Conservation (phyloP, 2,329 filamentous ascomycete species). For the Curvularia lunata region DNA sequence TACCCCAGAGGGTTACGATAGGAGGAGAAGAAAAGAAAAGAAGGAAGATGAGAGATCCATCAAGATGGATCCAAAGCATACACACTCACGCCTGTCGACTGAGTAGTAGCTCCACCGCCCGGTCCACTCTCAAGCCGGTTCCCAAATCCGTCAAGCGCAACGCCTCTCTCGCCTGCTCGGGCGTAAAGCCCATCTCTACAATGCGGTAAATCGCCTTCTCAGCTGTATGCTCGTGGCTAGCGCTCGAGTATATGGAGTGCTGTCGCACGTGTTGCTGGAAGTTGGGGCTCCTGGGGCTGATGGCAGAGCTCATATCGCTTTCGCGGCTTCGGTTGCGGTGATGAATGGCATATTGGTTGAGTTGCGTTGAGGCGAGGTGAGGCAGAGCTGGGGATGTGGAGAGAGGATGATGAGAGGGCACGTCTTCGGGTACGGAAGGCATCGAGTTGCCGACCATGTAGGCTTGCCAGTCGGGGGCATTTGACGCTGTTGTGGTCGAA, state of each 20-base stretch:
- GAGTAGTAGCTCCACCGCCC: conserved; percentile 63
- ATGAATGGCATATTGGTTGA: not conserved
- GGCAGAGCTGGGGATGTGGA: too few relatives aligned
- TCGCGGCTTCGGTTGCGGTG: conserved; percentile 3
- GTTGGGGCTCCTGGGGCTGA: conserved; percentile 19
- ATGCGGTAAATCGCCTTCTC: conserved; percentile 64
- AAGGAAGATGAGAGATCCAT: too few relatives aligned
- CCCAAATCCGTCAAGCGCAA: conserved; percentile 66
- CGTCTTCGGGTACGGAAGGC: conserved; percentile 43
- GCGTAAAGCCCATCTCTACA: conserved; percentile 65
- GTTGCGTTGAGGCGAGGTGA: too few relatives aligned
- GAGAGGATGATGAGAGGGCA: conserved; percentile 22
- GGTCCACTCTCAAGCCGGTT: conserved; percentile 63
- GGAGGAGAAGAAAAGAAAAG: not conserved
- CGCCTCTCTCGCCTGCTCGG: conserved; percentile 62
- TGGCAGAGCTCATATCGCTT: conserved; percentile 9
- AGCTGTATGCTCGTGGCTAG: conserved; percentile 58
- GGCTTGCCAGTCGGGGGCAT: conserved; percentile 25
- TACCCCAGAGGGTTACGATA: not conserved
- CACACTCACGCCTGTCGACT: conserved; percentile 10
- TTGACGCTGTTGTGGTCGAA: conserved; percentile 37
- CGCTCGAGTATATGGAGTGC: conserved; percentile 37
- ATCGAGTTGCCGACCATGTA: conserved; percentile 38
- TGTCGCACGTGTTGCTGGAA: conserved; percentile 44
- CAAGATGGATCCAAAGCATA: not conserved